Evolutionary conservation across 345 rosid species (phyloP), one percentile per base, ranked within the genome.

Genomic region (Raphanus raphanistrum): DNA sequence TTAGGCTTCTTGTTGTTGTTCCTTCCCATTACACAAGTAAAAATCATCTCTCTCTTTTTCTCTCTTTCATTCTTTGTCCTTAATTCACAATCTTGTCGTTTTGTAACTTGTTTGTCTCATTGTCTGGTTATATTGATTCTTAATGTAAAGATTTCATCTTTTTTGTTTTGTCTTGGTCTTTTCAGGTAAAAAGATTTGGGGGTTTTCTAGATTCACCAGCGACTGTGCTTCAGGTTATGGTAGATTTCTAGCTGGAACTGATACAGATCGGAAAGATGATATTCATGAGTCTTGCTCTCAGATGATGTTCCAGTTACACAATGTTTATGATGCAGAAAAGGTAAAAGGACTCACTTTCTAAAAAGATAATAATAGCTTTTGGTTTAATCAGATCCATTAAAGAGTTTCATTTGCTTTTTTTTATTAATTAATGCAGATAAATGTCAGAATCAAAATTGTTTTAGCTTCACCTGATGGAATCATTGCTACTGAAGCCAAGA

Each of bases 251-350:
- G 74, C 92, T 21, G 96, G 89, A 81, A 86, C 91, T 15, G 83
- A 82, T 82, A 84, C 83, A 1, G 97, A 95, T 76, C 78, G 82
- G 82, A 91, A 86, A 83, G 88, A 84, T 69, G 96, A 91, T 81
- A 89, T 95, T 61, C 83, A 86, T 25, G 97, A 87, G 70, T 88
- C 92, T 4, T 95, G 96, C 89, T 92, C 96, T 58, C 96, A 91
- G 68, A 87, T 95, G 96, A 90, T 95, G 83, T 87, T 84, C 35
- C 91, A 93, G 82, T 90, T 95, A 57, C 90, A 90, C 38, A 87
- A 91, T 79, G 89, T 92, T 84, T 95, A 91, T 79, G 99, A 95
- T 81, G 90, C 97, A 66, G 90, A 89, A 60, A 90, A 95, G 90
- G 99, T 89, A 63, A 6, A 6, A 29, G 0, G 27, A 60, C 27